A percentile compares a stretch with the other conserved stretches of the same genome.
These are phyloP conservation scores for Drosera spatulata DNA, from an alignment of 179 eudicot genomes.

Conservation along the genomic window DNA sequence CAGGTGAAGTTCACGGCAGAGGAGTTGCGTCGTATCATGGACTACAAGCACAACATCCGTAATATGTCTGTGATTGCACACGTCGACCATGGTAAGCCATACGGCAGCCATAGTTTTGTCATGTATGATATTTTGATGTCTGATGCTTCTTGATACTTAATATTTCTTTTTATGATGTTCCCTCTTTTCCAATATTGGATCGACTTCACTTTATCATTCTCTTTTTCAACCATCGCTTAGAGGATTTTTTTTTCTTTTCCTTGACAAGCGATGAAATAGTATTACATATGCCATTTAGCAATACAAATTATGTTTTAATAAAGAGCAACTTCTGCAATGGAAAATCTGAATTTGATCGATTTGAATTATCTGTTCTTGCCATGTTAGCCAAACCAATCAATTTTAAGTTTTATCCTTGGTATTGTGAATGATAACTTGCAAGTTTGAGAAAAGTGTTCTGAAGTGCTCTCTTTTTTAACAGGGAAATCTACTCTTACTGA, in stretches of 20 bases:
- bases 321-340: too few species aligned
- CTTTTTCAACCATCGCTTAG: too few species aligned
- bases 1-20: slow-evolving; percentile 7
- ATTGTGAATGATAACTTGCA: background rate
- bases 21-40: slow-evolving; percentile 1
- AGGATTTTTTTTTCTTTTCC: too few species aligned
- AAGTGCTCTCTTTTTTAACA: background rate
- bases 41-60: slow-evolving; percentile 5
- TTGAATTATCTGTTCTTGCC: background rate
- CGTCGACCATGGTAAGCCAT: slow-evolving; percentile 1
- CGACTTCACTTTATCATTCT: too few species aligned
- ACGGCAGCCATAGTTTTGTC: background rate
- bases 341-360: too few species aligned
- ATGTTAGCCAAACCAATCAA: background rate
- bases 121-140: too few species aligned
- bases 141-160: background rate
- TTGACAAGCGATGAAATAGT: too few species aligned
- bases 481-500: slow-evolving; percentile 3
- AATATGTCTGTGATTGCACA: slow-evolving; percentile 6
- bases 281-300: too few species aligned
- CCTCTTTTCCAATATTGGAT: too few species aligned
- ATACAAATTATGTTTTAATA: too few species aligned
- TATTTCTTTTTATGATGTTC: background rate
- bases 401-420: background rate
- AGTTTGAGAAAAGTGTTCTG: background rate